Evolutionary conservation across 2,329 filamentous ascomycete genomes (phyloP).

Genomic region (Exophiala viscosa): DNA sequence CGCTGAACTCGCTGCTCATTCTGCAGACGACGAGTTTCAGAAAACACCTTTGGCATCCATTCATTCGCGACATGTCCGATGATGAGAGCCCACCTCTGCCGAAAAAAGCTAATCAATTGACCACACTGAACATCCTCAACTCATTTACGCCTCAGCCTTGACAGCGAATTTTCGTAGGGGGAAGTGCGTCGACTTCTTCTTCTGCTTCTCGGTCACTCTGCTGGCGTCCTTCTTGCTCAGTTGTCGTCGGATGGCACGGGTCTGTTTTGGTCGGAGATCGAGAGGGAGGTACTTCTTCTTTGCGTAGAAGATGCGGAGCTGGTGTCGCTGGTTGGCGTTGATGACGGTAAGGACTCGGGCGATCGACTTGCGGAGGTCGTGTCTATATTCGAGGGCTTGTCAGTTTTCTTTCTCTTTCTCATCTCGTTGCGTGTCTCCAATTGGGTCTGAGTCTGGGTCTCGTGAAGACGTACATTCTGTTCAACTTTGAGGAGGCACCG

Average conservation of each 20-base stretch:
- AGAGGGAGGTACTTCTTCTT: conserved; percentile 99
- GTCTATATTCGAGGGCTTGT: conserved; percentile 52
- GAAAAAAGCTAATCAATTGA: conserved; percentile 16
- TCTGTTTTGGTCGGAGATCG: conserved; percentile 97
- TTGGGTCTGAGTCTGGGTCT: conserved; percentile 8
- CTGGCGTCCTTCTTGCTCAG: conserved; percentile 87
- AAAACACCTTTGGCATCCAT: not conserved
- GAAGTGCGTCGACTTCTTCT: conserved; percentile 95
- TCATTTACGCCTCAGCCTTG: conserved; percentile 60
- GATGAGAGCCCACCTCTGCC: too few species aligned
- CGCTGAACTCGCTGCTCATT: not conserved
- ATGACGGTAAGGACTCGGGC: conserved; percentile 98
- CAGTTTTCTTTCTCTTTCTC: conserved; percentile 18
- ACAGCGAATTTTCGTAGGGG: conserved; percentile 98
- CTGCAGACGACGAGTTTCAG: not conserved
- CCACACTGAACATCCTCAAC: conserved; percentile 14
- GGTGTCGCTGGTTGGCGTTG: conserved; percentile 98
- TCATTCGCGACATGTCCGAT: too few species aligned
- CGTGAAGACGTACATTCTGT: conserved; percentile 74
- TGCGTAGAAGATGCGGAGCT: conserved; percentile 99
- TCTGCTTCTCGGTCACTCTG: conserved; percentile 84
- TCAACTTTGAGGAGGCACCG: conserved; percentile 91
- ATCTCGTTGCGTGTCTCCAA: conserved; percentile 15
- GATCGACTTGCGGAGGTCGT: conserved; percentile 99
- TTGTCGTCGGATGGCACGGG: conserved; percentile 92